Conservation (phyloP, 139 green algal species). For the Microglena sp. region DNA sequence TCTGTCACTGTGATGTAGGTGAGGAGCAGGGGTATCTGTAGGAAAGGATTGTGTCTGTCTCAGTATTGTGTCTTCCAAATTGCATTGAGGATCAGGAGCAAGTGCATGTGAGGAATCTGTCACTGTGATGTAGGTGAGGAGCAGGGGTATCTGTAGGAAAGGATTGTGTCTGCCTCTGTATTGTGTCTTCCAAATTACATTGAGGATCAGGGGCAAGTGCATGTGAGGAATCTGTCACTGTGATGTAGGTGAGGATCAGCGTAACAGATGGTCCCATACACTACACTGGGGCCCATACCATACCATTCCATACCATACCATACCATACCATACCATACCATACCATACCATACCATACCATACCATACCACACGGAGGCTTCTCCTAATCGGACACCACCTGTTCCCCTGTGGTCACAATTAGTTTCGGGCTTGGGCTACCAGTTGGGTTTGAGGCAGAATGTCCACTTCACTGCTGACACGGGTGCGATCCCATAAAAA, state of each 20-base stretch:
- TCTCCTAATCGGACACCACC: not conserved
- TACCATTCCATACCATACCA: not conserved
- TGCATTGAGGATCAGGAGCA: too few species aligned
- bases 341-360: not conserved
- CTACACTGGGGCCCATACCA: not conserved
- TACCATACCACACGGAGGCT: not conserved
- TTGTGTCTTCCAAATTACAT: too few species aligned
- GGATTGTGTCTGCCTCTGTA: slow-evolving; percentile 19
- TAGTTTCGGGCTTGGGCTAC: too few species aligned
- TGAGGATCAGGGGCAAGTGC: slow-evolving; percentile 8
- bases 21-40: too few species aligned
- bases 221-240: slow-evolving; percentile 12
- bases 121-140: slow-evolving; percentile 6
- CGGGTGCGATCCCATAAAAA: too few species aligned
- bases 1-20: too few species aligned
- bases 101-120: slow-evolving; percentile 10
- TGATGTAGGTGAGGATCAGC: not conserved
- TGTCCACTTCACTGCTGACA: too few species aligned
- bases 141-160: slow-evolving; percentile 8
- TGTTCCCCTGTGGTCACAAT: not conserved
- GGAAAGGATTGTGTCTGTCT: too few species aligned
- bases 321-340: not conserved
- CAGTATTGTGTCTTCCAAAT: too few species aligned
- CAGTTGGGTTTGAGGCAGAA: too few species aligned
- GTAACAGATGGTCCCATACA: not conserved